phyloP scores from a whole-genome alignment of 345 rosid genomes.

The Lumnitzera racemosa region DNA sequence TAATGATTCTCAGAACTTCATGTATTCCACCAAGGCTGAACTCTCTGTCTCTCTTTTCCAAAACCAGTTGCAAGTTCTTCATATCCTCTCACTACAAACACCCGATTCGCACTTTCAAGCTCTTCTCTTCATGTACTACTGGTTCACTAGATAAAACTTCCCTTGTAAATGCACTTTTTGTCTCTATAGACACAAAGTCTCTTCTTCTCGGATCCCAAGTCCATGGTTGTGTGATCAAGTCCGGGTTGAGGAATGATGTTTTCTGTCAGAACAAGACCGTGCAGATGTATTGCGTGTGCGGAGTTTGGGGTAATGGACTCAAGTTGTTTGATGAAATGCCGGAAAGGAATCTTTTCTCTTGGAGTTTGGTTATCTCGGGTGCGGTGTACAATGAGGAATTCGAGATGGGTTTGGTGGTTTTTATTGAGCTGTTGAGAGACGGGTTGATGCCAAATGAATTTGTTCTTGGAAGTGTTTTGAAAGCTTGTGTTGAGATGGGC shows the following conservation, averaged over 20 bases:
- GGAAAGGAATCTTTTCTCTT: conserved; percentile 26
- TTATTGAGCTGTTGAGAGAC: conserved; percentile 15
- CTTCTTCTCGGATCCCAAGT: conserved; percentile 23
- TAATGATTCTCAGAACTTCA: too few species aligned
- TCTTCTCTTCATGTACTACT: too few species aligned
- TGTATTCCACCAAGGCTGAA: too few species aligned
- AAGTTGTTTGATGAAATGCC: conserved; percentile 32
- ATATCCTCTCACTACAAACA: too few species aligned
- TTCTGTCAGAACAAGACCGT: conserved; percentile 28
- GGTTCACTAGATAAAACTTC: not conserved
- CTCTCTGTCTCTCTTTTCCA: too few species aligned
- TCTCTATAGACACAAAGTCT: conserved; percentile 10
- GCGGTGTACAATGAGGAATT: conserved; percentile 13
- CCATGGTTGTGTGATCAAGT: conserved; percentile 21
- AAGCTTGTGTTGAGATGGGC: conserved; percentile 14
- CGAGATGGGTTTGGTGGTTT: conserved; percentile 14
- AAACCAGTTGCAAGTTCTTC: too few species aligned
- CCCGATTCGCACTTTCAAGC: too few species aligned
- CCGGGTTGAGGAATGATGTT: conserved; percentile 17
- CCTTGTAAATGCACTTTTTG: conserved; percentile 15
- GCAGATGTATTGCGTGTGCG: conserved; percentile 13
- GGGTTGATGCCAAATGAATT: conserved; percentile 30
- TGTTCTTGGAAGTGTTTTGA: conserved; percentile 27
- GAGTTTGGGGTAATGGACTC: conserved; percentile 12
- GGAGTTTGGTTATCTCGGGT: conserved; percentile 27